Evolutionary conservation across 148 eudicot genomes (phyloP), one percentile per base, ranked within the genome.

Genomic region (Cornus florida): DNA sequence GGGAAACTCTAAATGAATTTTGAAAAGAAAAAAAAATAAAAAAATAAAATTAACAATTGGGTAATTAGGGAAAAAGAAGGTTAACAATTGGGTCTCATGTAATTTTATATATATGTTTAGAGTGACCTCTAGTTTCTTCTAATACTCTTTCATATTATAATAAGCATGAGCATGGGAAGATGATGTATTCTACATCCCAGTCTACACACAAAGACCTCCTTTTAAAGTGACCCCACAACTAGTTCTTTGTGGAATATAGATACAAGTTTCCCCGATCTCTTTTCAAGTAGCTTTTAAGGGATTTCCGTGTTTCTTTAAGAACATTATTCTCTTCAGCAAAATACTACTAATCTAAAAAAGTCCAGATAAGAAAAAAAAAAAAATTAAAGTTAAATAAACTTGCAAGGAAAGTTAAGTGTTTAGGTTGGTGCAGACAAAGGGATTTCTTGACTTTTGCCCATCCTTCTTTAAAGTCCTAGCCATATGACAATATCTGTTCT

Each of bases 181-280:
- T 74, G 10, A 60, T 28, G 28, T 28, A 28, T 74, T 19, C 43
- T 33, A 20, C 33, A 12, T 62, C 10, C 43, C 10, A 20, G 53
- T 75, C 68, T 41, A 41, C 28, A 43, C 53, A 41, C 39, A 22
- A 66, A 28, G 23, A 17, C 22, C 24, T 60, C 35, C 77, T 75
- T 65, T 64, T 75, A 56, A 43, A 41, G 43, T 75, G 78, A 75
- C 71, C 77, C 78, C 78, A 75, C 77, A 60, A 20, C 10, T 38
- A 24, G 78, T 3, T 67, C 56, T 23, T 67, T 75, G 53, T 75
- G 69, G 56, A 60, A 62, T n/a, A 22, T 62, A 33, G 60, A 66
- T 17, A 33, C 31, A 64, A 66, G 39, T 43, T 75, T 28, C 28
- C 78, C 60, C 41, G 23, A 43, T 7, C 39, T 75, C 78, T 65